phyloP scores from a whole-genome alignment of 345 rosid species.

The Moricandia arvensis region DNA sequence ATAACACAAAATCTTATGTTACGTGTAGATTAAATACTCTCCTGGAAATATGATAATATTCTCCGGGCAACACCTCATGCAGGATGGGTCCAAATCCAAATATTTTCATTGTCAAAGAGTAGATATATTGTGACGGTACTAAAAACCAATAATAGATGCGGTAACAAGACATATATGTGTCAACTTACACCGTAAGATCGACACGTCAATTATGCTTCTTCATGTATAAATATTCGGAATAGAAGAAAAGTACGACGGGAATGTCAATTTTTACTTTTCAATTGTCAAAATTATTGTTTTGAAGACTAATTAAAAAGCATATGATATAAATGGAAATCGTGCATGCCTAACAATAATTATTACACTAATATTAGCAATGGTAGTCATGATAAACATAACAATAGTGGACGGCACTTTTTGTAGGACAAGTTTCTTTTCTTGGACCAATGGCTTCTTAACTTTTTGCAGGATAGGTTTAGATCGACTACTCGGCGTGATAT shows the following conservation, averaged over 20 bases:
- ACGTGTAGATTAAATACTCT: not conserved
- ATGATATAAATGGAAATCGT: conserved; percentile 30
- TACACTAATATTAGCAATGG: not conserved
- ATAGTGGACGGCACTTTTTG: conserved; percentile 17
- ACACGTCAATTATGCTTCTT: conserved; percentile 9
- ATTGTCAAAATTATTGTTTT: conserved; percentile 16
- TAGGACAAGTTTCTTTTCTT: not conserved
- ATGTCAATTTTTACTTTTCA: conserved; percentile 3
- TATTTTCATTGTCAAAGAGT: conserved; percentile 9
- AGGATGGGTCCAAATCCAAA: conserved; percentile 10
- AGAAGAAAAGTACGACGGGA: conserved; percentile 31
- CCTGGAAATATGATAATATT: not conserved
- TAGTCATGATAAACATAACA: not conserved
- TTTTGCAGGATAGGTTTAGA: conserved; percentile 12
- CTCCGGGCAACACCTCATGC: not conserved
- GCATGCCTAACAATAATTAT: conserved; percentile 22
- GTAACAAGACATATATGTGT: not conserved
- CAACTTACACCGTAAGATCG: conserved; percentile 20
- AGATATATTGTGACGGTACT: conserved; percentile 4
- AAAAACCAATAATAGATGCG: conserved; percentile 13
- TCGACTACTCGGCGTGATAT: conserved; percentile 25
- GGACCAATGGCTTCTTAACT: not conserved
- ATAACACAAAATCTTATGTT: not conserved
- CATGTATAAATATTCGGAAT: conserved; percentile 19
- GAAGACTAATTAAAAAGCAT: conserved; percentile 28